These are phyloP conservation scores for Leccinum uliginosum DNA, from an alignment of 768 basidiomycete species.

Conservation along the genomic window DNA sequence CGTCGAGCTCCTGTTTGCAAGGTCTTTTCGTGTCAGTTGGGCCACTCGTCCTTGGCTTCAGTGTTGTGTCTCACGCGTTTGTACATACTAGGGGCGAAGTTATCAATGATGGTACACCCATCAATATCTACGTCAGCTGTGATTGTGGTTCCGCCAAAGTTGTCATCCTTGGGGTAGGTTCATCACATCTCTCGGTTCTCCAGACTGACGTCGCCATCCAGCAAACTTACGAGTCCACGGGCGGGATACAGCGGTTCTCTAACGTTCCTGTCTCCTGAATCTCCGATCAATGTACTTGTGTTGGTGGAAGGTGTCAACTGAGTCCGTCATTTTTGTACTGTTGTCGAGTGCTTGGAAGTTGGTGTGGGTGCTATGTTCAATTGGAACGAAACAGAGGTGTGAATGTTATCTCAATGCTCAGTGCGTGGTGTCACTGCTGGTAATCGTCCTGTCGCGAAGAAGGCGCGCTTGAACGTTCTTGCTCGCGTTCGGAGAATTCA, in stretches of 20 bases:
- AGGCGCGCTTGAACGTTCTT: background rate
- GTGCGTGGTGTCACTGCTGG: too few species aligned
- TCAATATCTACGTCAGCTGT: background rate
- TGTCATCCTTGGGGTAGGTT: background rate
- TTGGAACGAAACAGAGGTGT: background rate
- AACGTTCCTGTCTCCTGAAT: background rate
- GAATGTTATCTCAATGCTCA: background rate
- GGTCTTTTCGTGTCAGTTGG: too few species aligned
- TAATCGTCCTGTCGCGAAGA: background rate
- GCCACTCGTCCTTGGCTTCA: too few species aligned
- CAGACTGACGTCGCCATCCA: background rate
- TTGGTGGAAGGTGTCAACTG: too few species aligned
- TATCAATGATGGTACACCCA: background rate
- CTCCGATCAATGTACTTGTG: background rate
- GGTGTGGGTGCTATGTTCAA: background rate
- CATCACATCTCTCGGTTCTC: background rate
- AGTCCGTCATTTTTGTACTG: background rate
- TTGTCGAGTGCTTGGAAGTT: background rate
- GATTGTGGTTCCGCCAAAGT: background rate
- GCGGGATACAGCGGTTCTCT: background rate
- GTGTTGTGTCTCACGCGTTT: background rate
- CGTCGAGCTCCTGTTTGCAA: too few species aligned
- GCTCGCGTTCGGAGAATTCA: background rate
- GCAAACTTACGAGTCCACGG: background rate
- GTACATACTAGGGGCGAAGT: background rate